Evolutionary conservation across 1,284 basidiomycete genomes (phyloP), one percentile per base, ranked within the genome.

Genomic region (Ustanciosporium gigantosporum): DNA sequence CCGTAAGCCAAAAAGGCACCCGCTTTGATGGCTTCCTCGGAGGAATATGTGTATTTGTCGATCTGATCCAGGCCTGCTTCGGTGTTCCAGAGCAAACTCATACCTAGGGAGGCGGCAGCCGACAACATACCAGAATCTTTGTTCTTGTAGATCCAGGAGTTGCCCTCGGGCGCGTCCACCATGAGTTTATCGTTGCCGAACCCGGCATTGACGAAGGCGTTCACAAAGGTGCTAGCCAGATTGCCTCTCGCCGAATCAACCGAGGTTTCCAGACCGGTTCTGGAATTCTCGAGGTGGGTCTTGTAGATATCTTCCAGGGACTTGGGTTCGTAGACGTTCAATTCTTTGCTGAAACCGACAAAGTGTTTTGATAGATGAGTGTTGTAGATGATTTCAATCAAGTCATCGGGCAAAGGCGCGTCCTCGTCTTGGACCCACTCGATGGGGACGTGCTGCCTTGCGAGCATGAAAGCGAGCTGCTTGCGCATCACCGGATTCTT

Each of bases 91-190:
- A 99, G 82, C 67, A 97, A 81, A 79, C 88, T 89, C 49, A 98
- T 83, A 38, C 95, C 95, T 43, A 97, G 84, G 55, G 90, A 93
- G 3, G 95, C 95, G 17, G 94, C 86, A 16, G 95, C 95, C 61
- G 90, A 92, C 83, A 95, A 87, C 91, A 96, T 97, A 50, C 91
- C 91, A 88, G 95, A 89, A 48, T 97, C 94, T 81, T 97, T 97
- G 82, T 97, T 97, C 84, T 97, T 97, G 83, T 98, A 99, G 64
- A 99, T 92, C 90, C 93, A 98, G 69, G 90, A 93, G 79, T 87
- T 89, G 19, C 94, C 94, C 74, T 96, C 93, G 49, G 91, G 89
- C 1, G 93, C 93, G 70, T 88, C 88, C 4, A 94, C 92, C 88
- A 99, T 93, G 48, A 99, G 84, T 79, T 95, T 96, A 78, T 99